Evolutionary conservation across 2,329 filamentous ascomycete species (phyloP), one percentile per base, ranked within the genome.

Genomic region (Monosporascus sp.): DNA sequence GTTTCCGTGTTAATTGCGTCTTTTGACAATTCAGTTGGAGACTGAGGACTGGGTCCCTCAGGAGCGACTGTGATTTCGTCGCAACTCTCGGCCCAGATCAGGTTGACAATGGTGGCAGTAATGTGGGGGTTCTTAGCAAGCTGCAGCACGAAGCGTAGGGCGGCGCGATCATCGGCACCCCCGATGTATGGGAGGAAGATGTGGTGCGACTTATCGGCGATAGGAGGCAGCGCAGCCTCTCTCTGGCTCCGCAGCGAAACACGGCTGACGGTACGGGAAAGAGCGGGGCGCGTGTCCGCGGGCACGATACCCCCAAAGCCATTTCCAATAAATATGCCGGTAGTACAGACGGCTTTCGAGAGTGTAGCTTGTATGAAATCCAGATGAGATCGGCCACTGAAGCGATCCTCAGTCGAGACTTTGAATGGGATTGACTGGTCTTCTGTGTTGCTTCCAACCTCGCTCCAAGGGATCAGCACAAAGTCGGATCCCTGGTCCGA

Each of bases 131-230:
- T 94, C 66, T 87, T 84, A 1, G 87, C 89, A 1, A 99, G 79
- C 64, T 97, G 93, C 3, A 97, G 77, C 3, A 93, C 87, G 24
- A 97, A 82, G 1, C 85, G 79, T 1, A 97, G 77, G 0, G 91
- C 92, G 5, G 87, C 82, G 7, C 84, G 81, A 64, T 97, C 93
- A 64, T 99, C 94, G 1, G 77, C 73, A 8, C 89, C 89, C 18
- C 93, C 92, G 54, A 96, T 85, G 71, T 90, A 97, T 0, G 92
- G 88, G 51, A 96, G 77, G 67, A 96, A 92, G 59, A 97, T 80
- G 66, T 93, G 90, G 65, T 96, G 90, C 37, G 83, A 84, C 55
- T 84, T 85, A 62, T 89, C 82, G 6, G 77, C 75, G 5, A 85
- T 77, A 0, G 87, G 83, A 1, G 79, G 73, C 20, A 80, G 71